Conservation (phyloP, 345 rosid genomes). For the Dipteronia sinensis region DNA sequence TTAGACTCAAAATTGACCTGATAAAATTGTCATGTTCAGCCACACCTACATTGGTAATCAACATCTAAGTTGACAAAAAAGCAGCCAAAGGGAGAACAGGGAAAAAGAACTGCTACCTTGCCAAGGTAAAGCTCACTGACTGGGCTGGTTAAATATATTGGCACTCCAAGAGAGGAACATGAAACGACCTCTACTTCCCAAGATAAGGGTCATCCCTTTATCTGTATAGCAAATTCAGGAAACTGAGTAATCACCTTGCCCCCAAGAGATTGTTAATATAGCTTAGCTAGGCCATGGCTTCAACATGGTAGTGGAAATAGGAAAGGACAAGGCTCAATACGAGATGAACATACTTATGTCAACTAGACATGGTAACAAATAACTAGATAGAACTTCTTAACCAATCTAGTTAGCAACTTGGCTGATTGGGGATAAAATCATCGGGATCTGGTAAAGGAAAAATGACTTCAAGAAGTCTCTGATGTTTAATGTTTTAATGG, state of each 20-base stretch:
- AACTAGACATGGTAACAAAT: neutral
- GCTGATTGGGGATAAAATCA: slow-evolving; percentile 8
- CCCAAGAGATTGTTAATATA: neutral
- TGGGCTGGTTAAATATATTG: slow-evolving; percentile 4
- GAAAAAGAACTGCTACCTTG: slow-evolving; percentile 14
- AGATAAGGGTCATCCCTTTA: neutral
- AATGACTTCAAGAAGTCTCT: neutral
- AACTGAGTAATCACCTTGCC: neutral
- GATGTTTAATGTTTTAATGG: neutral
- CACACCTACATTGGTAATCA: slow-evolving; percentile 12
- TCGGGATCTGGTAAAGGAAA: neutral
- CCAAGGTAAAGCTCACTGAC: slow-evolving; percentile 1
- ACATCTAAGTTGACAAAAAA: slow-evolving; percentile 4
- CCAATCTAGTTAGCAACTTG: neutral
- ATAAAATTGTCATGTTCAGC: slow-evolving; percentile 14
- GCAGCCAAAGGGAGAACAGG: neutral
- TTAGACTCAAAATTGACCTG: slow-evolving; percentile 18
- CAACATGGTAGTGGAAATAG: neutral
- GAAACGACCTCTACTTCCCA: slow-evolving; percentile 11
- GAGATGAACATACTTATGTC: neutral
- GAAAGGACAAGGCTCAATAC: neutral
- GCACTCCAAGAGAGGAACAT: neutral
- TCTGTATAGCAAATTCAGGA: neutral
- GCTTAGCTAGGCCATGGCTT: slow-evolving; percentile 10
- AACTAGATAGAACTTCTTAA: neutral